These are phyloP conservation scores for Baorangia bicolor DNA, from an alignment of 768 basidiomycete genomes.

Conservation along the genomic window DNA sequence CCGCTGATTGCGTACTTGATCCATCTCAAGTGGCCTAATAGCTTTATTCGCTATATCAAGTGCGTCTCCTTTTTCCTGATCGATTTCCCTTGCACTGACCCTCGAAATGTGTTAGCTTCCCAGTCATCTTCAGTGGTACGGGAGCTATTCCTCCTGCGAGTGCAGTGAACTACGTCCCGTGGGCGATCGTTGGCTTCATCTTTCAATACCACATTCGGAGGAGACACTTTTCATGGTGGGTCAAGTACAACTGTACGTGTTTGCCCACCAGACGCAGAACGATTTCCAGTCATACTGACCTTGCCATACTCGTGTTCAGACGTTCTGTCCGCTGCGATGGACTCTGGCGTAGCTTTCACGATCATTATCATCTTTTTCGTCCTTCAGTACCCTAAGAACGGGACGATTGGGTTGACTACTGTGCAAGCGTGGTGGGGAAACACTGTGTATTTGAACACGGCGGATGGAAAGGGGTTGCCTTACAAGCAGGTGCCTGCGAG, in stretches of 20 bases:
- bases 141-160: constrained; percentile 63
- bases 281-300: constrained; percentile 16
- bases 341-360: constrained; percentile 63
- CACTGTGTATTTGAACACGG: constrained; percentile 33
- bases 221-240: constrained; percentile 66
- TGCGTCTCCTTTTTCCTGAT: constrained; percentile 31
- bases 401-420: constrained; percentile 52
- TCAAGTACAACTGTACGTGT: constrained; percentile 46
- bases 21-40: constrained; percentile 59
- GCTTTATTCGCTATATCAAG: constrained; percentile 63
- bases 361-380: constrained; percentile 57
- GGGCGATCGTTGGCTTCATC: constrained; percentile 63
- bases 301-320: constrained; percentile 31
- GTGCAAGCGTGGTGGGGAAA: constrained; percentile 77
- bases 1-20: constrained; percentile 57
- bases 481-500: constrained; percentile 13
- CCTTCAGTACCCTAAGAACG: constrained; percentile 65
- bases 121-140: constrained; percentile 55
- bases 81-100: background rate
- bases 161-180: constrained; percentile 65
- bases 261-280: too few species aligned
- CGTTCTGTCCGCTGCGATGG: constrained; percentile 70
- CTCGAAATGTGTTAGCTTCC: constrained; percentile 31
- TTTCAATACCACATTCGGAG: constrained; percentile 63
- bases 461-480: constrained; percentile 12